These are phyloP conservation scores for Colletotrichum sp. DNA, from an alignment of 2,329 filamentous ascomycete species.

Conservation along the genomic window DNA sequence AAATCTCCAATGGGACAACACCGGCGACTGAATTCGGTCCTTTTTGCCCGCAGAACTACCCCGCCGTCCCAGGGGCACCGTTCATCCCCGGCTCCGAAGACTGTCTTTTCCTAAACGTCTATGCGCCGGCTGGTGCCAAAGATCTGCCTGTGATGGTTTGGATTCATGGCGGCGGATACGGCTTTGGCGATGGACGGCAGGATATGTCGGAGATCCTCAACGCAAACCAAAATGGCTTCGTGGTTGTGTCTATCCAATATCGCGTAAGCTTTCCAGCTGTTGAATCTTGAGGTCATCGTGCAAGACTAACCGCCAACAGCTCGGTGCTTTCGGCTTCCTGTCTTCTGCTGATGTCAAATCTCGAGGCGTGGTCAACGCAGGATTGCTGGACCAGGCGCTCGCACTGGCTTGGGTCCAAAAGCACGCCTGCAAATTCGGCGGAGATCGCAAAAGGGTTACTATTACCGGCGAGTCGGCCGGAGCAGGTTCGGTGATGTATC, in stretches of 20 bases:
- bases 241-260: conserved; percentile 44
- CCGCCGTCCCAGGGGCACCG: conserved; percentile 24
- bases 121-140: conserved; percentile 43
- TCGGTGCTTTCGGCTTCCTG: conserved; percentile 51
- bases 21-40: conserved; percentile 33
- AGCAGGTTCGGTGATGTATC: conserved; percentile 53
- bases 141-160: conserved; percentile 49
- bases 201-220: conserved; percentile 29
- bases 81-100: conserved; percentile 40
- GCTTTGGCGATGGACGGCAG: conserved; percentile 22
- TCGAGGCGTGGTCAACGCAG: conserved; percentile 46
- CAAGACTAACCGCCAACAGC: conserved; percentile 23
- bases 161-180: conserved; percentile 52
- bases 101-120: conserved; percentile 51
- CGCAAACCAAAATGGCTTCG: conserved; percentile 33
- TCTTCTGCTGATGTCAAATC: conserved; percentile 44
- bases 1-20: conserved; percentile 29
- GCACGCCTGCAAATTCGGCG: conserved; percentile 55
- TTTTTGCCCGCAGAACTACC: conserved; percentile 38
- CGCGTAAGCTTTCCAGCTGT: conserved; percentile 30
- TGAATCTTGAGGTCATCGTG: fast-evolving
- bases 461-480: conserved; percentile 59
- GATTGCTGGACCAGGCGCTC: conserved; percentile 53
- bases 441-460: conserved; percentile 52
- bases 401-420: conserved; percentile 56